Base-by-base conservation (phyloP, 1,284 basidiomycete species). In the Cutaneotrichosporon mucoides region DNA sequence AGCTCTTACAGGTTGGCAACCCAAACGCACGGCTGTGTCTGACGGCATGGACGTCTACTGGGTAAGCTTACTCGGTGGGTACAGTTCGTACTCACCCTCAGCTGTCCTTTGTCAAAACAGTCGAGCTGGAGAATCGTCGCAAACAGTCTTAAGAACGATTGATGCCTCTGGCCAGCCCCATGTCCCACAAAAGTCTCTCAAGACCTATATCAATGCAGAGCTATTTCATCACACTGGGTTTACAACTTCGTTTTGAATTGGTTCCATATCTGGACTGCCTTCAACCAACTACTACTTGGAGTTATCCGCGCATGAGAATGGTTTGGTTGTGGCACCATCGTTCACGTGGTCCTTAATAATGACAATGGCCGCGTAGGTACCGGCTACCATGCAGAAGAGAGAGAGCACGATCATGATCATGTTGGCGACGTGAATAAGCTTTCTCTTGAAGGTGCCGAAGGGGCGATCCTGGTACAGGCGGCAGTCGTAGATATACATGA, bases 21-120 rank as follows among this genome's bases (percentile, higher is more conserved):
- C 81, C 2, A 75, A 71, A 44, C 82, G 81, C 66, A 68, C 78
- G 44, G 76, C 79, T 5, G 54, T 84, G n/a, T 73, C 79, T 1
- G 82, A 84, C 57, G 79, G 81, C 13, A 70, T 84, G 38, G 76
- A 79, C 24, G 66, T 78, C 13, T 83, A 83, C 64, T 83, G 69
- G 68, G 58, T 60, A 35, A 34, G 58, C 11, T 38, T 38, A 38
- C 37, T 6, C 10, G 12, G 11, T 13, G 10, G 16, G 1, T 3
- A 8, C 44, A 11, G 44, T 9, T 8, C 12, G 44, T 33, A 8
- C 34, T 36, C 34, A 48, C 6, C n/a, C 34, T 13, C 15, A 44
- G 13, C 43, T 16, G 11, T 44, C 37, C 6, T 38, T 44, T 44
- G 5, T 16, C 13, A 38, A 36, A 40, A 50, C 15, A 15, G 36